phyloP scores from a whole-genome alignment of 2,329 filamentous ascomycete genomes.

The Elsinoe australis region DNA sequence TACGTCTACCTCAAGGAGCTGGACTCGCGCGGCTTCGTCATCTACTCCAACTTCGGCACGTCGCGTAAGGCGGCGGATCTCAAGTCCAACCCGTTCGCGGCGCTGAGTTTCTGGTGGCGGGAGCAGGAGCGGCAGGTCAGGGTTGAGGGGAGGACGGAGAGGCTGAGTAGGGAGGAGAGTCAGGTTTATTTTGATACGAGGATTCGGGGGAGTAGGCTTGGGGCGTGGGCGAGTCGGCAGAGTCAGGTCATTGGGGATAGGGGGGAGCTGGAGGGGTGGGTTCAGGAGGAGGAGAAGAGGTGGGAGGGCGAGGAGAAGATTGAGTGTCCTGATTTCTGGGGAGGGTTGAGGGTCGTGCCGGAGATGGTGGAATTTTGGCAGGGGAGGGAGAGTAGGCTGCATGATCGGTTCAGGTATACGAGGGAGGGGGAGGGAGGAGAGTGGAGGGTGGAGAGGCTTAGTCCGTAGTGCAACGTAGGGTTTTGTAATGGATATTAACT shows the following conservation, averaged over 20 bases:
- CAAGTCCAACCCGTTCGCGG: constrained; percentile 65
- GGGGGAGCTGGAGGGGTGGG: constrained; percentile 65
- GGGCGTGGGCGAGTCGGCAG: constrained; percentile 90
- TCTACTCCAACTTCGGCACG: constrained; percentile 89
- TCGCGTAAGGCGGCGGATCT: constrained; percentile 62
- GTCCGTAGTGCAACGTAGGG: constrained; percentile 46
- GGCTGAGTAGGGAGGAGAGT: constrained; percentile 63
- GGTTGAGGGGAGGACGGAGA: constrained; percentile 68
- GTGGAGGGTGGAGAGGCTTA: constrained; percentile 67
- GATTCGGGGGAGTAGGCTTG: constrained; percentile 73
- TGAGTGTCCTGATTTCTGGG: constrained; percentile 90
- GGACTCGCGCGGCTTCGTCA: constrained; percentile 71
- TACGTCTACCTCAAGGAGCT: constrained; percentile 95
- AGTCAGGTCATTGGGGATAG: constrained; percentile 66
- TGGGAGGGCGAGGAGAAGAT: constrained; percentile 74
- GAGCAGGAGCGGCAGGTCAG: constrained; percentile 80
- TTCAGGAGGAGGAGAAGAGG: constrained; percentile 64
- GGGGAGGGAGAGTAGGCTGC: constrained; percentile 77
- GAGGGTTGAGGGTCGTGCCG: constrained; percentile 76
- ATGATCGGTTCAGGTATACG: constrained; percentile 87
- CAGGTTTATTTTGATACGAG: constrained; percentile 57
- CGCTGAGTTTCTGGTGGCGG: constrained; percentile 86
- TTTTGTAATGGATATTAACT: neutral
- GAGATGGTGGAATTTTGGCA: constrained; percentile 94
- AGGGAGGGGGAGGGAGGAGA: constrained; percentile 44